Percentiles rank a stretch among this genome's conserved stretches.
Evolutionary conservation across 768 basidiomycete species (phyloP).

Genomic region (Sistotremastrum niveocremeum): DNA sequence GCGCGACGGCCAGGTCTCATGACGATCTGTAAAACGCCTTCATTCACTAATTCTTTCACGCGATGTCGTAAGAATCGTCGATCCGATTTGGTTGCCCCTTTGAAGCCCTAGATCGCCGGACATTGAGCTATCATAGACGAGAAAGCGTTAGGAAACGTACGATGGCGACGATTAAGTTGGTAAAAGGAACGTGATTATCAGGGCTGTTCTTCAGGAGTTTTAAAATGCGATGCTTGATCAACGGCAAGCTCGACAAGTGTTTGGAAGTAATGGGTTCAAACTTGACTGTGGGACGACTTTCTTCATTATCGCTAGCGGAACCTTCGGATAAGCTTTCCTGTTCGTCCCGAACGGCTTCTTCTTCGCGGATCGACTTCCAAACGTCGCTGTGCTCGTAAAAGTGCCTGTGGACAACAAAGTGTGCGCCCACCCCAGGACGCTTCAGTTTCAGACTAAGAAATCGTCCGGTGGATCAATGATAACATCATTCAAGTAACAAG

Average conservation of each 20-base stretch:
- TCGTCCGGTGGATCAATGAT: slow-evolving; percentile 1
- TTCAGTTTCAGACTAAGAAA: slow-evolving; percentile 57
- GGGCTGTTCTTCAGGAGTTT: slow-evolving; percentile 59
- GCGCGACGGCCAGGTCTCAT: no score
- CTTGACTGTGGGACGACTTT: slow-evolving; percentile 20
- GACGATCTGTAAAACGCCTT: slow-evolving; percentile 65
- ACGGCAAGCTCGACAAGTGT: slow-evolving; percentile 59
- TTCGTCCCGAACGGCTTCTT: slow-evolving; percentile 29
- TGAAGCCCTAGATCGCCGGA: slow-evolving; percentile 43
- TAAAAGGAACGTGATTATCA: slow-evolving; percentile 56
- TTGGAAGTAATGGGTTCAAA: slow-evolving; percentile 70
- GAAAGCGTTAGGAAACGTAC: slow-evolving; percentile 27
- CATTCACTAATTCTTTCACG: slow-evolving; percentile 56
- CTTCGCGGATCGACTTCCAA: slow-evolving; percentile 68
- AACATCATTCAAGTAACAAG: not conserved
- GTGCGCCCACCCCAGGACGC: slow-evolving; percentile 59
- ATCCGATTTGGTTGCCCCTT: slow-evolving; percentile 59
- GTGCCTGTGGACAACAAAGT: slow-evolving; percentile 72
- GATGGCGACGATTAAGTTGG: slow-evolving; percentile 64
- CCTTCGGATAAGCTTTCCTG: slow-evolving; percentile 12
- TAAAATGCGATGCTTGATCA: slow-evolving; percentile 58
- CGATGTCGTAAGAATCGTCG: slow-evolving; percentile 73
- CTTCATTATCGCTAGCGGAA: slow-evolving; percentile 7
- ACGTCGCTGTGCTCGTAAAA: slow-evolving; percentile 63
- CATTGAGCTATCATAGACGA: not conserved